A percentile compares a stretch with the other conserved stretches of the same genome.
These are phyloP conservation scores for Prunus fruticosa DNA, from an alignment of 306 rosid genomes.

Conservation along the genomic window DNA sequence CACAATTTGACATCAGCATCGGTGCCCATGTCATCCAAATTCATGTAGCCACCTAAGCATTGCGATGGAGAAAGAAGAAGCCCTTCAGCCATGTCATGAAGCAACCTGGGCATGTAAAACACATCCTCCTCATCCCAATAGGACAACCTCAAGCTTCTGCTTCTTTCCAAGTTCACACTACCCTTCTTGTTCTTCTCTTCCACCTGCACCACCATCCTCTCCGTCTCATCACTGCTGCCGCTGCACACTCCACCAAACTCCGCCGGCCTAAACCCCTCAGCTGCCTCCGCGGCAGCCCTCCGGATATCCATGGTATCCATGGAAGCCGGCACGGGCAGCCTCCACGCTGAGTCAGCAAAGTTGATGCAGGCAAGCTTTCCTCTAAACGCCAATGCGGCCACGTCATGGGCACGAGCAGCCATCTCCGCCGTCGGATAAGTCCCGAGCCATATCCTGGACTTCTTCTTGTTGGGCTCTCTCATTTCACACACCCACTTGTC, in stretches of 20 bases:
- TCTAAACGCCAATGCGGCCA: constrained; percentile 57
- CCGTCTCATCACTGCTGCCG: not conserved
- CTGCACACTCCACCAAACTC: constrained; percentile 5
- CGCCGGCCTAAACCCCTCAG: constrained; percentile 31
- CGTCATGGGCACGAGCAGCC: constrained; percentile 92
- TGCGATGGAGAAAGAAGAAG: constrained; percentile 47
- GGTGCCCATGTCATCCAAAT: constrained; percentile 25
- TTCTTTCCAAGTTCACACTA: not conserved
- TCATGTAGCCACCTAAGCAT: not conserved
- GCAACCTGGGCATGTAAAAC: constrained; percentile 38
- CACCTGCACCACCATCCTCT: not conserved
- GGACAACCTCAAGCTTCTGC: not conserved
- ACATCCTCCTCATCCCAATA: constrained; percentile 32
- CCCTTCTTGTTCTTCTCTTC: not conserved
- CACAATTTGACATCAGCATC: constrained; percentile 9
- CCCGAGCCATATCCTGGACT: constrained; percentile 74
- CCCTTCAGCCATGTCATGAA: constrained; percentile 51
- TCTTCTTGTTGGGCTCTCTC: constrained; percentile 59
- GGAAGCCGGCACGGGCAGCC: constrained; percentile 42
- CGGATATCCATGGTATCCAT: constrained; percentile 47
- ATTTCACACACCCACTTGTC: constrained; percentile 91
- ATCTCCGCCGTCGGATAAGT: constrained; percentile 72
- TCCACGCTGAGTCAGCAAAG: constrained; percentile 68
- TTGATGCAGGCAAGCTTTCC: constrained; percentile 72
- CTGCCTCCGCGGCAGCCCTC: constrained; percentile 57